Evolutionary conservation across 257 asterid species (phyloP).

Genomic region (Buddleja alternifolia): DNA sequence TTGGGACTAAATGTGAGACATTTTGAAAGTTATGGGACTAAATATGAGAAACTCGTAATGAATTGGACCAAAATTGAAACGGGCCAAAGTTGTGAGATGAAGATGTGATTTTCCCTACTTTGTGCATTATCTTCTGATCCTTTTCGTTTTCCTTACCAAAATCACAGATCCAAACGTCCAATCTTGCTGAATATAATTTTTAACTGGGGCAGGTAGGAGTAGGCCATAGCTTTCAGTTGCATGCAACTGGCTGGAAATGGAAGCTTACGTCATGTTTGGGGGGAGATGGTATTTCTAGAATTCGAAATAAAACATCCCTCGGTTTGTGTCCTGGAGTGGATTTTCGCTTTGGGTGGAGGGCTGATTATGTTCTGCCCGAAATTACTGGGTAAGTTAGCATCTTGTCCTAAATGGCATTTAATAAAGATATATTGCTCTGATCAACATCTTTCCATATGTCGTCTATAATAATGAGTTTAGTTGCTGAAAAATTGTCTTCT

Average conservation of each 20-base stretch:
- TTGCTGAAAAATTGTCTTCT: constrained; percentile 24
- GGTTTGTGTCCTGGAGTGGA: constrained; percentile 91
- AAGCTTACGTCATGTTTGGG: constrained; percentile 83
- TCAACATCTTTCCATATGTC: not conserved
- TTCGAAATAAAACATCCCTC: constrained; percentile 84
- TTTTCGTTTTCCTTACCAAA: too few relatives aligned
- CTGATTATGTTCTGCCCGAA: constrained; percentile 93
- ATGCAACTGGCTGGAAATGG: constrained; percentile 99
- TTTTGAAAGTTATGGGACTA: too few relatives aligned
- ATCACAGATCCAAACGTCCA: not conserved
- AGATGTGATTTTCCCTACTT: too few relatives aligned
- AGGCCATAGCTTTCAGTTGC: constrained; percentile 90
- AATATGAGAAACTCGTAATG: too few relatives aligned
- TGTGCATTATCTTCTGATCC: too few relatives aligned
- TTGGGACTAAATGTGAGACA: too few relatives aligned
- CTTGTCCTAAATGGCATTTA: constrained; percentile 8
- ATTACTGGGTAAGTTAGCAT: constrained; percentile 67
- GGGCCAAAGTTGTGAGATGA: too few relatives aligned
- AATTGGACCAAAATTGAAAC: too few relatives aligned
- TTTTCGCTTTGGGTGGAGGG: constrained; percentile 96
- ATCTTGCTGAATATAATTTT: not conserved
- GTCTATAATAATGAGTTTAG: not conserved
- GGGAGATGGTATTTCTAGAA: constrained; percentile 81
- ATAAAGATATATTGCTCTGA: not conserved
- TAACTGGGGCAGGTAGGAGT: constrained; percentile 75